phyloP scores from a whole-genome alignment of 2,329 filamentous ascomycete species.

The Apiospora marii region DNA sequence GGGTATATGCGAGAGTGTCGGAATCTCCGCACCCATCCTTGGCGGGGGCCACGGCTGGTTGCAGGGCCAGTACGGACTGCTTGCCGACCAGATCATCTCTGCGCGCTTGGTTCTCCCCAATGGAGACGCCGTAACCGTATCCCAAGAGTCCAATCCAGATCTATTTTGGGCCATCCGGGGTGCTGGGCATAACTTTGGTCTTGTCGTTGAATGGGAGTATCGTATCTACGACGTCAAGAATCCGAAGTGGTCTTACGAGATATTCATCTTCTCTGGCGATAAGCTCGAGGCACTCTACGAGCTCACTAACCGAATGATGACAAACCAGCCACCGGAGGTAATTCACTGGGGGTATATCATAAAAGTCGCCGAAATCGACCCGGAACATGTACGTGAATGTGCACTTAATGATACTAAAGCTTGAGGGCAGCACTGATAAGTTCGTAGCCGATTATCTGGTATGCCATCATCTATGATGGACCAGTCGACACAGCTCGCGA shows the following conservation, averaged over 20 bases:
- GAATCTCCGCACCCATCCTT: constrained; percentile 34
- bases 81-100: constrained; percentile 31
- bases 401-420: not conserved
- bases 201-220: constrained; percentile 38
- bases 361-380: constrained; percentile 29
- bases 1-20: constrained; percentile 35
- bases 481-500: constrained; percentile 24
- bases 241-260: constrained; percentile 33
- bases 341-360: constrained; percentile 34
- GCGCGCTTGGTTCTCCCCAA: constrained; percentile 34
- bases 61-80: constrained; percentile 37
- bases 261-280: constrained; percentile 33
- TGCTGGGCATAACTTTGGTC: constrained; percentile 25
- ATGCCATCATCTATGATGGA: constrained; percentile 34
- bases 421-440: not conserved
- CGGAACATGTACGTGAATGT: constrained; percentile 30
- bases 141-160: constrained; percentile 22
- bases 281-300: constrained; percentile 32
- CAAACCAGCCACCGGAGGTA: constrained; percentile 31
- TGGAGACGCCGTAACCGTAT: constrained; percentile 28
- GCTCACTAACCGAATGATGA: constrained; percentile 28
- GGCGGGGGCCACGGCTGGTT: constrained; percentile 38
- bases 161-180: constrained; percentile 27
- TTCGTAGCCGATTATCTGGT: constrained; percentile 35
- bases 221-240: constrained; percentile 38